A percentile compares a stretch with the other conserved stretches of the same genome.
Evolutionary conservation across 441 rosid species (phyloP).

Genomic region (Sinapis alba): DNA sequence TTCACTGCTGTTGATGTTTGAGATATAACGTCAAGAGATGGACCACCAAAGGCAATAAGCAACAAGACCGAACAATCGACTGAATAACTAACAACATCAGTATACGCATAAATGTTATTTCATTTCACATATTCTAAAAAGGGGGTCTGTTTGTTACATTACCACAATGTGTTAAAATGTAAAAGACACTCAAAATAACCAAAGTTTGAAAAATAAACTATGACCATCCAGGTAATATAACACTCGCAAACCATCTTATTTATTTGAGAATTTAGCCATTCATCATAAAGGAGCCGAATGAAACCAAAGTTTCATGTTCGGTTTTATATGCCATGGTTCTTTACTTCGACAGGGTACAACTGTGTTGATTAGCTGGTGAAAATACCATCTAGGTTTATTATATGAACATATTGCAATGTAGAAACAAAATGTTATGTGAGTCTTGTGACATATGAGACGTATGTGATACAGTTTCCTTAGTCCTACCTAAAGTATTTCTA

Average conservation of each 20-base stretch:
- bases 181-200: neutral
- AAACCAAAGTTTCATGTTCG: no score
- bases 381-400: no score
- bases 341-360: no score
- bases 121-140: neutral
- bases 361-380: no score
- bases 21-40: neutral
- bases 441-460: neutral
- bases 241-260: neutral
- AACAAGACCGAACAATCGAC: conserved; percentile 10
- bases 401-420: neutral
- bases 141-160: neutral
- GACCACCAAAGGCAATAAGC: neutral
- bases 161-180: neutral
- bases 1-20: neutral
- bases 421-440: neutral
- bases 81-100: neutral
- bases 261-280: no score
- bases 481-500: neutral
- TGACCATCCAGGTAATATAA: neutral
- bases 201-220: neutral
- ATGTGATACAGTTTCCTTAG: neutral
- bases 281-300: no score
- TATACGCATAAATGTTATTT: neutral
- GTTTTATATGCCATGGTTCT: no score